Percentiles rank a stretch among this genome's conserved stretches.
Conservation (phyloP, 2,329 filamentous ascomycete species). For the Cordyceps cateniannulata region DNA sequence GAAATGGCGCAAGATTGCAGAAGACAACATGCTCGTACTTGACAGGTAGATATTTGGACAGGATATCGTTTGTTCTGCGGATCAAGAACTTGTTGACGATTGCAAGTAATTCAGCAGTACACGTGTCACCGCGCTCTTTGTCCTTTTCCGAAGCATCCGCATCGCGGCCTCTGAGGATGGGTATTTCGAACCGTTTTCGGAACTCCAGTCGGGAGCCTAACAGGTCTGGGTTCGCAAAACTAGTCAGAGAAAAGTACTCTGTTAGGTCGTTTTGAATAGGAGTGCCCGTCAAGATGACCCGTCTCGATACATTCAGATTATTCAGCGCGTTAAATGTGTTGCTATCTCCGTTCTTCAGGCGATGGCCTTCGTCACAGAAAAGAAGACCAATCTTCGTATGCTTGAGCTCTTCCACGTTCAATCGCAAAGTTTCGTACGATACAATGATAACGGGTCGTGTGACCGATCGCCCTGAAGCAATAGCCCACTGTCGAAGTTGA, state of each 20-base stretch:
- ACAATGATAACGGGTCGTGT: slow-evolving; percentile 93
- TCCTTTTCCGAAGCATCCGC: slow-evolving; percentile 81
- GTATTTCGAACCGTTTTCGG: slow-evolving; percentile 86
- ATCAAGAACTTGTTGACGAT: slow-evolving; percentile 99
- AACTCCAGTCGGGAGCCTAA: slow-evolving; percentile 87
- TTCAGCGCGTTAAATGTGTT: slow-evolving; percentile 92
- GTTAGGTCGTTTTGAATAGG: slow-evolving; percentile 98
- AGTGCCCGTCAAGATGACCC: slow-evolving; percentile 93
- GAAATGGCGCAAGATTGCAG: slow-evolving; percentile 89
- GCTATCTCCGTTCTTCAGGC: slow-evolving; percentile 93
- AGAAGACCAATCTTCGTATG: slow-evolving; percentile 86
- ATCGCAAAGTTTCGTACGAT: slow-evolving; percentile 89
- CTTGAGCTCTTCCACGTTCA: slow-evolving; percentile 86
- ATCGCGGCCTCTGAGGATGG: slow-evolving; percentile 86
- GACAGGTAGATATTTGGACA: slow-evolving; percentile 94
- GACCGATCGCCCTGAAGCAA: slow-evolving; percentile 80
- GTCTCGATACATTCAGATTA: slow-evolving; percentile 78
- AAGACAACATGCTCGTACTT: slow-evolving; percentile 99
- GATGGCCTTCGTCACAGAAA: slow-evolving; percentile 93
- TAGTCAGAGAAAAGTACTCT: slow-evolving; percentile 92
- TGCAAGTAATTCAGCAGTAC: slow-evolving; percentile 70
- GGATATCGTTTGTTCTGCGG: slow-evolving; percentile 90
- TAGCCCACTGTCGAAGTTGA: slow-evolving; percentile 92
- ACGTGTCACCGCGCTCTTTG: slow-evolving; percentile 73
- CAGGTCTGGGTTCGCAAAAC: slow-evolving; percentile 91